phyloP scores from a whole-genome alignment of 192 early-diverging fungal species.

The Podila epicladia region DNA sequence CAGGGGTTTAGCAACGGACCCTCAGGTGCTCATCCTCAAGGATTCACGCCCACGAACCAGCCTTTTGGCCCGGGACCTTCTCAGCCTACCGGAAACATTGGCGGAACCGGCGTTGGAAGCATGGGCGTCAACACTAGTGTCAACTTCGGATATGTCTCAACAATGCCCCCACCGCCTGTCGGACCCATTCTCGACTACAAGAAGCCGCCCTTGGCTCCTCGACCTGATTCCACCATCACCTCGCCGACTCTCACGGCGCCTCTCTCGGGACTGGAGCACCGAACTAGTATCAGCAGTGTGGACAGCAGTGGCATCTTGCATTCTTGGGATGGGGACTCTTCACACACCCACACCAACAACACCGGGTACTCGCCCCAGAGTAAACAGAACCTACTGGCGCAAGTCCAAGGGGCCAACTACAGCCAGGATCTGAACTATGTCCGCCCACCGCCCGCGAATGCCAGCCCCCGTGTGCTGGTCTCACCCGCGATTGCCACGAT shows the following conservation, averaged over 20 bases:
- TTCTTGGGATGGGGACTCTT: not conserved
- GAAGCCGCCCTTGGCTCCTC: not conserved
- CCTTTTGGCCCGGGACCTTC: not conserved
- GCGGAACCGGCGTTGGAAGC: not conserved
- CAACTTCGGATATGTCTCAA: no score
- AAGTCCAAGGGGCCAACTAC: not conserved
- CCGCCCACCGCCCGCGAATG: not conserved
- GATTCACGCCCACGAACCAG: not conserved
- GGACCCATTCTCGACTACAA: not conserved
- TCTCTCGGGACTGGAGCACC: not conserved
- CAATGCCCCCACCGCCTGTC: not conserved
- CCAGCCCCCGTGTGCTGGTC: not conserved
- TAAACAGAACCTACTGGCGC: conserved; percentile 11
- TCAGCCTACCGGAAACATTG: not conserved
- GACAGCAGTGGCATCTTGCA: not conserved
- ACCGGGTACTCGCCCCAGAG: conserved; percentile 23
- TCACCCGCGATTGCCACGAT: conserved; percentile 21
- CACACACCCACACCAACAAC: not conserved
- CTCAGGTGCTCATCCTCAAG: not conserved
- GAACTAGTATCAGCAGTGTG: not conserved
- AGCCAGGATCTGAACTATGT: not conserved
- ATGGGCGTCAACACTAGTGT: no score
- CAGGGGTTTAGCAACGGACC: not conserved
- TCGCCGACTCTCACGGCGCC: not conserved
- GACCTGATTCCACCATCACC: not conserved